A percentile compares a stretch with the other conserved stretches of the same genome.
These are phyloP conservation scores for Neckera pumila DNA, from an alignment of 225 moss, liverwort and hornwort species.

Conservation along the genomic window DNA sequence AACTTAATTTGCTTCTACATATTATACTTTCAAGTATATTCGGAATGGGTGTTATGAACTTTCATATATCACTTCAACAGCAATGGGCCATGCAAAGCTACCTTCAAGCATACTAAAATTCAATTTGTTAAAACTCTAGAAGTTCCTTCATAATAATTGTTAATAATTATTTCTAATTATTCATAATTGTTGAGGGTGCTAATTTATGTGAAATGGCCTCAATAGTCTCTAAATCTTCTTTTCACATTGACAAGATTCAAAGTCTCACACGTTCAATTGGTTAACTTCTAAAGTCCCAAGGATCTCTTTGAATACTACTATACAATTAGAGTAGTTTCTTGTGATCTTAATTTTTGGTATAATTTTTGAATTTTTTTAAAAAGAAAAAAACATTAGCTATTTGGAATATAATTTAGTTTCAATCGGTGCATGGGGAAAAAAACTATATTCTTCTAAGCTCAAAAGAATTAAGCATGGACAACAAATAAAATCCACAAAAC, in stretches of 20 bases:
- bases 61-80: background rate
- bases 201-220: background rate
- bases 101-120: background rate
- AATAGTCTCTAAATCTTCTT: background rate
- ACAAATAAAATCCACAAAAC: no score
- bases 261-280: accelerated
- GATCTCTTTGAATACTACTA: accelerated
- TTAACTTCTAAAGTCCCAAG: background rate
- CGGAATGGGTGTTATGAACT: background rate
- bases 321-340: accelerated
- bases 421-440: accelerated
- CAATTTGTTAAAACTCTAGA: background rate
- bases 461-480: background rate
- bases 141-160: background rate
- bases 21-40: background rate
- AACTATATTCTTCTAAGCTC: background rate
- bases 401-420: background rate
- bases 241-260: background rate
- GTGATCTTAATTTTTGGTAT: background rate
- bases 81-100: background rate
- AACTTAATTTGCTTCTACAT: background rate
- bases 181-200: background rate
- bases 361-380: background rate
- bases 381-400: no score
- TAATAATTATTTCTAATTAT: no score